phyloP scores from a whole-genome alignment of 1,284 basidiomycete species.

The Leccinum solheimii region DNA sequence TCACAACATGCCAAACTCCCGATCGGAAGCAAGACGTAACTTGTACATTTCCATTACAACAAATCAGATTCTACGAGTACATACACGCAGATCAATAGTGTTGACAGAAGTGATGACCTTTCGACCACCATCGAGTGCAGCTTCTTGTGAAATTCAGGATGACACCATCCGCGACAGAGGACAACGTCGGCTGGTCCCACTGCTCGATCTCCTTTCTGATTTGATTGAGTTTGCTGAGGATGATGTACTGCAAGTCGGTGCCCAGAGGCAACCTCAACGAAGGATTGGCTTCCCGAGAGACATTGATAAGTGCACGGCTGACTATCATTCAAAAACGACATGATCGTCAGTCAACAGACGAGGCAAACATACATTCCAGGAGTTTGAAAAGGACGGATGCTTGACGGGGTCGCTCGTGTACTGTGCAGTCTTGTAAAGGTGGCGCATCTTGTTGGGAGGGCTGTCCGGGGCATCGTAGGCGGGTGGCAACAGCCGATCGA shows the following conservation, averaged over 20 bases:
- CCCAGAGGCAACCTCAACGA: constrained; percentile 25
- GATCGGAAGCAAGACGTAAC: too few relatives aligned
- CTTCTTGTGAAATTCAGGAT: constrained; percentile 17
- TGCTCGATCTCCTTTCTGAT: constrained; percentile 19
- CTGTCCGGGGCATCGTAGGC: constrained; percentile 19
- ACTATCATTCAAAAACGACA: constrained; percentile 11
- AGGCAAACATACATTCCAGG: background rate
- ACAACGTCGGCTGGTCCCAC: constrained; percentile 19
- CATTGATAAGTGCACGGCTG: constrained; percentile 16
- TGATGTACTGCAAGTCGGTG: constrained; percentile 17
- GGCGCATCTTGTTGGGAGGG: constrained; percentile 16
- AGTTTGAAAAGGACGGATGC: constrained; percentile 1
- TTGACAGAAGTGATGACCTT: background rate
- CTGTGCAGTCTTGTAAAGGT: constrained; percentile 5
- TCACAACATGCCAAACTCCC: too few relatives aligned
- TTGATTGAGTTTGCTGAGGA: constrained; percentile 18
- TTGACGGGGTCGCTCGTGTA: constrained; percentile 12
- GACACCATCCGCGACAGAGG: constrained; percentile 23
- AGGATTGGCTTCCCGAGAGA: constrained; percentile 23
- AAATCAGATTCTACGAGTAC: too few relatives aligned
- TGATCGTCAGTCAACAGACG: background rate
- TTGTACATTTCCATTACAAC: too few relatives aligned
- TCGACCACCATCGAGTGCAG: background rate
- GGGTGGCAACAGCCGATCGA: constrained; percentile 16
- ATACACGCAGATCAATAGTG: too few relatives aligned